Evolutionary conservation across 2,329 filamentous ascomycete species (phyloP).

Genomic region (Beauveria bassiana): DNA sequence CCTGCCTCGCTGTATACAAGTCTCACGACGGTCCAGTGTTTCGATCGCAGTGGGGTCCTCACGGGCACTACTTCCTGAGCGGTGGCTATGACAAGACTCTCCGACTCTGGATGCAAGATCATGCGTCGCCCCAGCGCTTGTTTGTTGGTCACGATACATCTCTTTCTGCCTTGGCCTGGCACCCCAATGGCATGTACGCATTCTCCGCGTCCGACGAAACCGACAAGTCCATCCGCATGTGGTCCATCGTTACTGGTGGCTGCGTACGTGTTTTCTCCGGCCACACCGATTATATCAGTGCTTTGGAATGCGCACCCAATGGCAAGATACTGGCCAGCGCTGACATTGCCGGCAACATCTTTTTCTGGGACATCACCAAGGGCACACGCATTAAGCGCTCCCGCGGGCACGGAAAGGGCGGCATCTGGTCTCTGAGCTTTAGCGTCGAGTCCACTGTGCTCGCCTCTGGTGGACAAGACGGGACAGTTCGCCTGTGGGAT

Average conservation of each 20-base stretch:
- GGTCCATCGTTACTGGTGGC: conserved; percentile 80
- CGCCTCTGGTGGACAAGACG: conserved; percentile 83
- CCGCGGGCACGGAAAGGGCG: conserved; percentile 86
- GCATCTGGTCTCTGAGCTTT: conserved; percentile 89
- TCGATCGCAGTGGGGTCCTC: conserved; percentile 82
- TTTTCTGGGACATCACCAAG: conserved; percentile 89
- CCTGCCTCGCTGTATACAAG: conserved; percentile 90
- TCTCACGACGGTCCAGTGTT: conserved; percentile 86
- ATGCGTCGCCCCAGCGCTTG: conserved; percentile 79
- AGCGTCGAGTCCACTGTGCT: conserved; percentile 87
- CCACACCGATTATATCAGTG: conserved; percentile 79
- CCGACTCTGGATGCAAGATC: conserved; percentile 86
- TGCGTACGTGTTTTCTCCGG: conserved; percentile 89
- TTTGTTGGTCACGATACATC: conserved; percentile 89
- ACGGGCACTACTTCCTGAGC: conserved; percentile 90
- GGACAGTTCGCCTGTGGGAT: conserved; percentile 92
- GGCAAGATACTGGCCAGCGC: conserved; percentile 88
- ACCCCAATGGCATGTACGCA: conserved; percentile 87
- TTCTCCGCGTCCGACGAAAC: conserved; percentile 83
- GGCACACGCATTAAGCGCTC: conserved; percentile 85
- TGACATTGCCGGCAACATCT: conserved; percentile 80
- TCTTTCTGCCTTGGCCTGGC: conserved; percentile 88
- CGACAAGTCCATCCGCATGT: conserved; percentile 93
- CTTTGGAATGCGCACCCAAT: conserved; percentile 76
- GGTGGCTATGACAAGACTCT: conserved; percentile 85